Evolutionary conservation across 208 protist genomes (phyloP).

Genomic region (Tritrichomonas musculus): DNA sequence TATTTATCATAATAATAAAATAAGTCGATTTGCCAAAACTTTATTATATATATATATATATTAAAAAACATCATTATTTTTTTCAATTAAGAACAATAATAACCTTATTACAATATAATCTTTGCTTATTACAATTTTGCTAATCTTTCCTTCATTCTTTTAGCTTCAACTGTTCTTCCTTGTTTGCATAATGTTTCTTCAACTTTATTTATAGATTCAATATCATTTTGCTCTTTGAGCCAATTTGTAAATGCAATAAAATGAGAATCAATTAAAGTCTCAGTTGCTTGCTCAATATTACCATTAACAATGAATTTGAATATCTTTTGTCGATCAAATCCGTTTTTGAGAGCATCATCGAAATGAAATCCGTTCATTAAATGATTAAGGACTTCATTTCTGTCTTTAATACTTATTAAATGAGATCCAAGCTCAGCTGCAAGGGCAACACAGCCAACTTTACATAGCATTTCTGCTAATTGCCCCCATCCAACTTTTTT

Average conservation of each 20-base stretch:
- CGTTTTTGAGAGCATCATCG: background rate
- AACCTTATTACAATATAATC: no score
- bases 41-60: no score
- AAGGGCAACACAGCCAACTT: background rate
- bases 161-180: constrained; percentile 13
- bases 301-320: background rate
- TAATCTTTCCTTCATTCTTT: constrained; percentile 27
- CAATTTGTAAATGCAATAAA: background rate
- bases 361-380: background rate
- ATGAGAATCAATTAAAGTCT: background rate
- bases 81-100: no score
- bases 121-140: background rate
- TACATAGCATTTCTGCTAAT: background rate
- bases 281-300: background rate
- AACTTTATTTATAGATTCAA: background rate
- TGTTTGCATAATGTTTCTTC: background rate
- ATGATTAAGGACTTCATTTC: background rate
- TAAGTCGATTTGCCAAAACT: no score
- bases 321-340: background rate
- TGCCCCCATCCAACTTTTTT: background rate
- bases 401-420: background rate
- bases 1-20: no score
- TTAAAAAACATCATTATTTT: no score
- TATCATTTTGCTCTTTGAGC: background rate
- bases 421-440: background rate